Conservation (phyloP, 768 basidiomycete species). For the Russula emetica region DNA sequence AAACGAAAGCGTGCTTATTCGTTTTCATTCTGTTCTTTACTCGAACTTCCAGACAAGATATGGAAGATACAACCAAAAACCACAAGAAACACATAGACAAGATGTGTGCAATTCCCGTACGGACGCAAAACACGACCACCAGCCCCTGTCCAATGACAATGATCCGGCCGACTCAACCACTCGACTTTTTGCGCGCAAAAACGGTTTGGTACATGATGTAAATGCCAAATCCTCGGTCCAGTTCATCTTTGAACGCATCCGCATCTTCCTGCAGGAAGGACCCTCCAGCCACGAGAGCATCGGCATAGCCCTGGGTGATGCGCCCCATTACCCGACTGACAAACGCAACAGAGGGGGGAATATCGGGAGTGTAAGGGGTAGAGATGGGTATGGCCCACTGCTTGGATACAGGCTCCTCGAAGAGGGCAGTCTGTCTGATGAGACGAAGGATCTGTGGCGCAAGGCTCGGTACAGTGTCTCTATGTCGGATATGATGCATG, state of each 20-base stretch:
- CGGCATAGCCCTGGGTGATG: slow-evolving; percentile 8
- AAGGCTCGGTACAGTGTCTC: slow-evolving; percentile 12
- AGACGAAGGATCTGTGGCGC: slow-evolving; percentile 17
- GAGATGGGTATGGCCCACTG: slow-evolving; percentile 26
- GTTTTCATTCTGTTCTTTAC: neutral
- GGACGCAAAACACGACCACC: neutral
- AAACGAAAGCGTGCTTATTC: neutral
- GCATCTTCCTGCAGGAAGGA: slow-evolving; percentile 2
- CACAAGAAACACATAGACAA: slow-evolving; percentile 6
- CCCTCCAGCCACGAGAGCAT: slow-evolving; percentile 17
- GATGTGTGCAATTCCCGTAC: neutral
- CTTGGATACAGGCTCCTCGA: slow-evolving; percentile 13
- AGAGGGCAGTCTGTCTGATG: slow-evolving; percentile 10
- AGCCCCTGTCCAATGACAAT: neutral
- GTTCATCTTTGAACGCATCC: slow-evolving; percentile 18
- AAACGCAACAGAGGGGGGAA: neutral
- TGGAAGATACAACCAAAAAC: neutral
- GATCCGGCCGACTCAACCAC: neutral
- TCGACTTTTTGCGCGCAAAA: slow-evolving; percentile 19
- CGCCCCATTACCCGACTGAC: slow-evolving; percentile 14
- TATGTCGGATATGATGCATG: neutral
- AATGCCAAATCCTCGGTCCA: slow-evolving; percentile 9
- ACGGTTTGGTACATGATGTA: slow-evolving; percentile 21
- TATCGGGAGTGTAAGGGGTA: neutral
- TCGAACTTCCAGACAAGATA: neutral